phyloP scores from a whole-genome alignment of 2,329 filamentous ascomycete species.

The Rhexocercosporidium sp. region DNA sequence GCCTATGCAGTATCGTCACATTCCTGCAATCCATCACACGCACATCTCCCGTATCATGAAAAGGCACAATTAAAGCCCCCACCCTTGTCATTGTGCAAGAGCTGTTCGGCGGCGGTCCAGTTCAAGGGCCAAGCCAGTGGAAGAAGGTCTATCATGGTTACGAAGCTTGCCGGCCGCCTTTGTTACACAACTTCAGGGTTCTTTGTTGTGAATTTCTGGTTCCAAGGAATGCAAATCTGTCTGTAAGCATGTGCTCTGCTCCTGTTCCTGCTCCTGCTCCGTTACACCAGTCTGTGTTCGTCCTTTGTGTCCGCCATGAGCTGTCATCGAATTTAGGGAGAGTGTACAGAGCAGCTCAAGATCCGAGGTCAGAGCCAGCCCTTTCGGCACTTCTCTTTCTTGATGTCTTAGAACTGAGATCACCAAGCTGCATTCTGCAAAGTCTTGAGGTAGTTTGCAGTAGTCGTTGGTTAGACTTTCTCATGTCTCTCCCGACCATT shows the following conservation, averaged over 20 bases:
- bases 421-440: constrained; percentile 1
- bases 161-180: neutral
- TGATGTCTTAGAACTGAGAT: constrained; percentile 4
- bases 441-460: neutral
- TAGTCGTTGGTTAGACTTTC: neutral
- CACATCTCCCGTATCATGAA: neutral
- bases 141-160: neutral
- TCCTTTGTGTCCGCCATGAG: neutral
- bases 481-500: constrained; percentile 2
- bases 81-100: neutral
- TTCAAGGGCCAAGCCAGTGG: neutral
- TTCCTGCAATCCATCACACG: neutral
- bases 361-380: neutral
- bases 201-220: neutral
- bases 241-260: constrained; percentile 1
- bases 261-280: neutral
- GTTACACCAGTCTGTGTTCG: neutral
- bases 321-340: neutral
- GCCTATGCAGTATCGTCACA: constrained; percentile 9
- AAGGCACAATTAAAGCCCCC: constrained; percentile 2
- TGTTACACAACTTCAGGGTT: neutral
- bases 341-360: too few relatives aligned
- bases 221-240: neutral
- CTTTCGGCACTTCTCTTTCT: constrained; percentile 4
- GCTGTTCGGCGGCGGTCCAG: neutral